Evolutionary conservation across 371 early-diverging fungal genomes (phyloP), one percentile per base, ranked within the genome.

Genomic region (Lichtheimia ramosa): DNA sequence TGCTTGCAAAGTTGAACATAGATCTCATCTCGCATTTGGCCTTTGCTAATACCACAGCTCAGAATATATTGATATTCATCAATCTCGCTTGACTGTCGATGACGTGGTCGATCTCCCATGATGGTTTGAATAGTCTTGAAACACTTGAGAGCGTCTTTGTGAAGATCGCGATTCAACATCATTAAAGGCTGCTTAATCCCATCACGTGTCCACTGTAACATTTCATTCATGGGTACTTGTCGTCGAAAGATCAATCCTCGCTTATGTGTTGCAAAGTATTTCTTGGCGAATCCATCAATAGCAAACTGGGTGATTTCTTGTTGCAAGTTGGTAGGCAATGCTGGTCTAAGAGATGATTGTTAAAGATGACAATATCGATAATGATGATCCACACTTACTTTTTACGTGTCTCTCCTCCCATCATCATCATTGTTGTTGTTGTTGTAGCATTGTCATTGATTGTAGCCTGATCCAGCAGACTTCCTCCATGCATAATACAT

Each of bases 1-100:
- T 96, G 96, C 75, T 96, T 96, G 77, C 93, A 92, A 18, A 95
- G 67, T 75, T 97, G 97, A 10, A 95, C 95, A 66, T 92, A 96
- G 49, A 96, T 91, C 74, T 97, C 98, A 67, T 97, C 96, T 14
- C 96, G 83, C 65, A 98, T 75, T 42, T 85, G 88, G 15, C 89
- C 92, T 39, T 79, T 72, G 16, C 77, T 71, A 15, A 96, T 89
- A 12, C 96, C 97, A 50, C 72, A 70, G 56, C 88, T 89, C 16
- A 94, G 71, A 40, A 97, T 73, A 59, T 78, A 72, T 60, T 94
- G 94, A 34, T 90, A 87, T 52, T 92, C 91, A 18, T 79, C 83
- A 43, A 70, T 66, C 21, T 69, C 72, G 54, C 69, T 71, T 24
- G 65, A 56, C 10, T 66, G 28, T 8, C 70, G 63, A 46, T 74